Evolutionary conservation across 495 filamentous ascomycete species (phyloP), one percentile per base, ranked within the genome.

Genomic region (Neurospora sp.): DNA sequence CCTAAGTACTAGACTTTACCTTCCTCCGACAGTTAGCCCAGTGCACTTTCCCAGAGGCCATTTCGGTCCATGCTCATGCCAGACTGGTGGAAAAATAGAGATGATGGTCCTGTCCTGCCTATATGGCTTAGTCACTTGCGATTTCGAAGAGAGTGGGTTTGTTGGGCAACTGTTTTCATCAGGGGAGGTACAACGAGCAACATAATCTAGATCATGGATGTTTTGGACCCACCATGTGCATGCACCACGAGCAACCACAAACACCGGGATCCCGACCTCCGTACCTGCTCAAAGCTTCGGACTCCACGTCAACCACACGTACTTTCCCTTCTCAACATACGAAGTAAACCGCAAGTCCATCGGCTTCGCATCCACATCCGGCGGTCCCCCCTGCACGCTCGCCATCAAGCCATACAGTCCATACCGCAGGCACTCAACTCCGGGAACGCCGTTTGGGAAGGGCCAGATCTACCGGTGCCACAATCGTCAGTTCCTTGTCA

Each of bases 351-450:
- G 73, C 27, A 79, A 70, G 1, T 70, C 72, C 68, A 70, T 35
- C 3, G 76, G 74, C 10, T 59, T 38, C 31, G 75, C 76, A 14
- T 69, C 68, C 31, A 17, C 6, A 5, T 10, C 37, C 0, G 76
- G 74, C 22, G 77, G 76, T n/a, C 69, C 70, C 1, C 45, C 45
- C 3, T 16, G 70, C 8, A 10, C 38, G 37, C 68, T 78, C 4
- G 72, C 73, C 77, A 77, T 79, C 31, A 79, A 68, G 27, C 77
- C 77, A 70, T 77, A 78, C 69, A 75, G 70, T 4, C 76, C 74
- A 27, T 61, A 76, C 4, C 75, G 68, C 16, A 79, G 72, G 27
- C 70, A 71, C 27, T 74, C 69, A 10, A 73, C 59, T 22, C 69
- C 71, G 0, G 77, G 75, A 38, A 77, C 72, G 8, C 74, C 71